Evolutionary conservation across 2,329 filamentous ascomycete species (phyloP), one percentile per base, ranked within the genome.

Genomic region (Ceratocystis smalleyi): DNA sequence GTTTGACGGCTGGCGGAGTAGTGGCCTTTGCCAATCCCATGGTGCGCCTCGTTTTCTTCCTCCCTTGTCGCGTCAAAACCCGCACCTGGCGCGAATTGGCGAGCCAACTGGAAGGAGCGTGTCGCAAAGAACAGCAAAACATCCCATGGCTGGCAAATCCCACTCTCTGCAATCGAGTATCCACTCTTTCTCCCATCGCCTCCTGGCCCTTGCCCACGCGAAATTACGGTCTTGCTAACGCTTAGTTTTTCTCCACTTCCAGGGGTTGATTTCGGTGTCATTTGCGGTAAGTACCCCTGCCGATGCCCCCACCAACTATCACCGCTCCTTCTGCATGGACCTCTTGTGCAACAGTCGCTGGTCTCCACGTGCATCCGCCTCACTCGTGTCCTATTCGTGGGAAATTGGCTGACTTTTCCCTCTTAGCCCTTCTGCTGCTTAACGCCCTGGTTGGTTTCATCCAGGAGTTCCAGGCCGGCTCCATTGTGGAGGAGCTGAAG

Each of bases 241-340:
- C 43, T 55, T 63, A 63, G 61, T 51, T 43, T 60, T 55, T 63
- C 61, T 63, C 61, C 30, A 63, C 61, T 55, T 59, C 47, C 51
- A 66, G 65, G 90, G 90, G 87, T 95, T 68, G 90, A 95, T 78
- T 92, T 95, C 72, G 90, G 89, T 80, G 89, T 95, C 72, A 95
- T 95, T 70, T 90, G 87, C 75, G 89, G 62, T 64, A 64, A 47
- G 62, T 59, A 12, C n/a, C 49, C 17, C 35, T n/a, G 27, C 35
- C 5, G 17, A 15, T 15, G 8, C 35, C n/a, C 32, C 32, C 35
- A 12, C 47, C 35, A 19, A 32, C 49, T 5, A 15, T 12, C n/a
- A 43, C 30, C 32, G 8, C 30, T 35, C 19, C 57, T 60, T 19
- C 27, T 30, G 49, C 49, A 54, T 24, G 49, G 49, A 59, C 35